Percentiles rank a stretch among this genome's conserved stretches.
Evolutionary conservation across 1,284 basidiomycete species (phyloP).

Genomic region (Tylopilus sp.): DNA sequence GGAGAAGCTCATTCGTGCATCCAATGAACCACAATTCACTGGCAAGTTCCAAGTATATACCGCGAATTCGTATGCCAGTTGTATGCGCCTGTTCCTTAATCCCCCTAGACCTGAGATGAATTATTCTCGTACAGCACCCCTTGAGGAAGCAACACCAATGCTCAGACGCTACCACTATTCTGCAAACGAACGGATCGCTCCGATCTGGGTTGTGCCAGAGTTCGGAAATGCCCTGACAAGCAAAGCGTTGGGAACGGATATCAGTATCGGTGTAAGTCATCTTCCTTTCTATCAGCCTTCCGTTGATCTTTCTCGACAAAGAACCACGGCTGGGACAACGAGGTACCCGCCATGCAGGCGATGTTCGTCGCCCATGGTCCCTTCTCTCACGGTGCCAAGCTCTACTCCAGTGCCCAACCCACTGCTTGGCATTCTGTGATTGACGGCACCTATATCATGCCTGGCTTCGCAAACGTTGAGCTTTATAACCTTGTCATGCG

Average conservation of each 20-base stretch:
- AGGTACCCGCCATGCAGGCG: slow-evolving; percentile 79
- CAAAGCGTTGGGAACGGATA: slow-evolving; percentile 61
- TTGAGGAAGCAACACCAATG: slow-evolving; percentile 57
- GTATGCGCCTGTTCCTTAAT: slow-evolving; percentile 23
- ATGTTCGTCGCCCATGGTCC: slow-evolving; percentile 91
- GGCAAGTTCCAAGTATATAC: slow-evolving; percentile 80
- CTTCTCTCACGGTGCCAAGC: slow-evolving; percentile 72
- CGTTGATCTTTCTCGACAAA: slow-evolving; percentile 38
- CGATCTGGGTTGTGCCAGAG: slow-evolving; percentile 83
- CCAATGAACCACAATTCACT: slow-evolving; percentile 38
- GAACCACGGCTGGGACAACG: slow-evolving; percentile 87
- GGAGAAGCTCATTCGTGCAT: slow-evolving; percentile 57
- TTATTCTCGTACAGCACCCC: slow-evolving; percentile 24
- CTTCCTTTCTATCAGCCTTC: neutral
- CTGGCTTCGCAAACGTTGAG: slow-evolving; percentile 83
- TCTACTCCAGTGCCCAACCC: slow-evolving; percentile 40
- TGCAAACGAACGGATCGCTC: slow-evolving; percentile 76
- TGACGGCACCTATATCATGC: slow-evolving; percentile 73
- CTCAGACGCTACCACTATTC: slow-evolving; percentile 80
- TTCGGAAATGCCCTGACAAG: slow-evolving; percentile 78
- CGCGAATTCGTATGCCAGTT: slow-evolving; percentile 55
- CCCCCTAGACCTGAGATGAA: neutral
- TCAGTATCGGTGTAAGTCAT: slow-evolving; percentile 76
- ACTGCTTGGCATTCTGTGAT: slow-evolving; percentile 71
- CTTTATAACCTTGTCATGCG: slow-evolving; percentile 83